Evolutionary conservation across 805 yeast species (phyloP).

Genomic region (Metschnikowia arizonensis): DNA sequence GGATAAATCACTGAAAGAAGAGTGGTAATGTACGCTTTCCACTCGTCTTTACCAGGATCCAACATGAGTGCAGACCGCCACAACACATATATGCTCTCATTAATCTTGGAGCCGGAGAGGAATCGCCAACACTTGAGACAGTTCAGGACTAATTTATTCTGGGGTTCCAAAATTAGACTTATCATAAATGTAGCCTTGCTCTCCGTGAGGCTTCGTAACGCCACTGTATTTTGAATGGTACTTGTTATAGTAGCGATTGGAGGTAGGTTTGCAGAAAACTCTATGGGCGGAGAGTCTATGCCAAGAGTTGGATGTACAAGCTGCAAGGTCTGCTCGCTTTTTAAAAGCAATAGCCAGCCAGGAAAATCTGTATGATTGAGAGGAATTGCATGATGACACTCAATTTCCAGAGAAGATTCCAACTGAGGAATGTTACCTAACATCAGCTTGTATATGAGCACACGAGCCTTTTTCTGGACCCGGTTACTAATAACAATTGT

Average conservation of each 20-base stretch:
- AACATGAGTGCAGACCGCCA: constrained; percentile 57
- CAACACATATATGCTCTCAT: constrained; percentile 54
- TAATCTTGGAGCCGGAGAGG: constrained; percentile 54
- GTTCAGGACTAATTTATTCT: constrained; percentile 36
- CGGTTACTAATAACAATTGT: constrained; percentile 54
- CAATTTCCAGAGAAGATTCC: constrained; percentile 10
- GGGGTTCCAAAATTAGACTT: constrained; percentile 43
- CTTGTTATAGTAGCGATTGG: constrained; percentile 24
- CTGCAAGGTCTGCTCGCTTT: constrained; percentile 30
- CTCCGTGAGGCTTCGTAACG: constrained; percentile 19
- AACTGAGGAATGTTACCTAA: constrained; percentile 29
- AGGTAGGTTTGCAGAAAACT: constrained; percentile 18
- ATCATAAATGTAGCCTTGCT: constrained; percentile 24
- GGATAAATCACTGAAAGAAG: constrained; percentile 51
- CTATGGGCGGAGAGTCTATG: constrained; percentile 33
- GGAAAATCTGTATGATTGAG: constrained; percentile 31
- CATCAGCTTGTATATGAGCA: constrained; percentile 46
- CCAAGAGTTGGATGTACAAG: constrained; percentile 59
- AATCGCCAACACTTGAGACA: constrained; percentile 50
- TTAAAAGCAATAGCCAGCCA: constrained; percentile 45
- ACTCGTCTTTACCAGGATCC: constrained; percentile 44
- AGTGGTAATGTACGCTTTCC: constrained; percentile 56
- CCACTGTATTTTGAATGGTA: constrained; percentile 28
- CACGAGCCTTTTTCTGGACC: constrained; percentile 38
- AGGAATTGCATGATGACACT: constrained; percentile 28